Conservation (phyloP, 768 basidiomycete species). For the Favolaschia claudopus region DNA sequence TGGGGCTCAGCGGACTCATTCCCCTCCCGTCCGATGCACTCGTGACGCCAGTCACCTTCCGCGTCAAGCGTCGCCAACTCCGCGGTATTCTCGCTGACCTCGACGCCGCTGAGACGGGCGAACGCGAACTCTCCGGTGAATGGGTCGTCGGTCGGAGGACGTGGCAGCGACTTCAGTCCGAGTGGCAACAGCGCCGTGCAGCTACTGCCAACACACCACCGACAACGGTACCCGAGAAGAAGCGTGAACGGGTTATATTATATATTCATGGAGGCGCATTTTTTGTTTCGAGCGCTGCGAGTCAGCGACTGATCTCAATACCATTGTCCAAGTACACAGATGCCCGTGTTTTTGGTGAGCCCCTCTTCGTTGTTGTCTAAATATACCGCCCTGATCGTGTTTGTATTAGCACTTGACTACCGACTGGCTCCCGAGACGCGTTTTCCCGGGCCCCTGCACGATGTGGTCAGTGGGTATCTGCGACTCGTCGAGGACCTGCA, state of each 20-base stretch:
- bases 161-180: constrained; percentile 86
- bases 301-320: constrained; percentile 90
- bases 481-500: constrained; percentile 87
- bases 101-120: constrained; percentile 79
- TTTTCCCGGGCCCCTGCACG: constrained; percentile 89
- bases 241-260: constrained; percentile 83
- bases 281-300: constrained; percentile 89
- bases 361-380: background rate
- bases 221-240: constrained; percentile 43
- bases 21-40: constrained; percentile 93
- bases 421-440: constrained; percentile 94
- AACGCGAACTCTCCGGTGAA: constrained; percentile 87
- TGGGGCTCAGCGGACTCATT: constrained; percentile 81
- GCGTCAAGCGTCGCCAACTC: constrained; percentile 73
- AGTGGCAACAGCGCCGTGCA: constrained; percentile 57
- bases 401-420: constrained; percentile 82
- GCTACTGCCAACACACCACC: constrained; percentile 25
- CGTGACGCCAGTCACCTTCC: constrained; percentile 93
- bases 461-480: constrained; percentile 88
- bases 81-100: constrained; percentile 81
- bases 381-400: background rate
- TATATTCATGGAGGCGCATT: constrained; percentile 98
- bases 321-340: constrained; percentile 89
- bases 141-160: constrained; percentile 96
- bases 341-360: constrained; percentile 80